Base-by-base conservation (phyloP, 257 asterid species). In the Penstemon davidsonii region DNA sequence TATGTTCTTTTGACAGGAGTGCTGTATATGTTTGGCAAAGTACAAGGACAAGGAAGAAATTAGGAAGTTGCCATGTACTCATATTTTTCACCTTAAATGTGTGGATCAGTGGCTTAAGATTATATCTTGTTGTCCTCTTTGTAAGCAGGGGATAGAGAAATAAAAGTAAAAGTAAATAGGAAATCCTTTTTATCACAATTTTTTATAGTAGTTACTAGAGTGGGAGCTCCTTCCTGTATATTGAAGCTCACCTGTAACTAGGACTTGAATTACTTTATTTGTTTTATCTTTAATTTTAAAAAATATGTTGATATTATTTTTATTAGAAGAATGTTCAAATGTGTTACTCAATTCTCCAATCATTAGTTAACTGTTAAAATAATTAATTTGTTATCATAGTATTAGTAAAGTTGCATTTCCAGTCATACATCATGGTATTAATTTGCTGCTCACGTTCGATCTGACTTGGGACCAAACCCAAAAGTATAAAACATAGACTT, bases 101-200 rank as follows among this genome's bases (percentile, higher is more conserved):
- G 97, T 93, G 72, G 99, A 90, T 75, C 95, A 93, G 70, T 93
- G 99, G 99, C 94, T 92, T 72, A 85, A 72, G 86, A 92, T 93
- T 11, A 79, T 84, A 51, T 85, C 97, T 43, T 87, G 90, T 61
- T 93, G 99, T 55, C 87, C 87, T 13, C 83, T 83, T 67, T 83
- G 85, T 61, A 83, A 83, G 64, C 71, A 73, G 47, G 79, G 70
- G 46, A 65, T 75, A 51, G 53, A 70, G 68, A 72, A 40, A 39
- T 18, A 58, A 69, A 15, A 15, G 18, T 15, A 53, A 54, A 49
- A 66, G 40, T 12, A 50, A 3, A 55, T 50, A 8, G 36, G 49
- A 15, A 15, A 15, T 52, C 47, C 58, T 60, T 8, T 15, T 15
- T 15, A 15, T 15, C 18, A 15, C 18, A 15, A 15, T 15, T 15